Conservation (phyloP, 1,284 basidiomycete genomes). For the Tilletia horrida region DNA sequence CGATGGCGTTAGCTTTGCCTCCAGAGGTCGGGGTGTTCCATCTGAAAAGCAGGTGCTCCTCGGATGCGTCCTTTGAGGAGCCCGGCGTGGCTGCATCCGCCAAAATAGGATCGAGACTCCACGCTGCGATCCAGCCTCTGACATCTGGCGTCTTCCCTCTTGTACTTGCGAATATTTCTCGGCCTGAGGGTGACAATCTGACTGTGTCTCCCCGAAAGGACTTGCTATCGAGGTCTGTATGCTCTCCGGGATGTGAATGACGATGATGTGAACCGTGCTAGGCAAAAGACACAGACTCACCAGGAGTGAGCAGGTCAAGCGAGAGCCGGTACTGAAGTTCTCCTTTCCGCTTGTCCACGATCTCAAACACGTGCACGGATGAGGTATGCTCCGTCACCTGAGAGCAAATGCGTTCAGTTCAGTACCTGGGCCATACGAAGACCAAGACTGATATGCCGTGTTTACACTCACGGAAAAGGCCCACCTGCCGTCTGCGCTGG, state of each 20-base stretch:
- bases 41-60: background rate
- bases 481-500: constrained; percentile 33
- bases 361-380: constrained; percentile 32
- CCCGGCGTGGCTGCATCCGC: background rate
- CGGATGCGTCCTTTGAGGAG: background rate
- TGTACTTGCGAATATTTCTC: constrained; percentile 41
- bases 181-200: constrained; percentile 35
- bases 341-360: background rate
- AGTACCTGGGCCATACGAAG: too few relatives aligned
- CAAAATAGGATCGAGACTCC: constrained; percentile 16
- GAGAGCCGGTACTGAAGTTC: constrained; percentile 17
- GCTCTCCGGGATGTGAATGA: background rate
- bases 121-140: constrained; percentile 34
- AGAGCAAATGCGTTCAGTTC: too few relatives aligned
- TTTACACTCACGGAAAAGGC: constrained; percentile 25
- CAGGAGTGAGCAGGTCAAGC: constrained; percentile 16
- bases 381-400: constrained; percentile 47
- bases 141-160: constrained; percentile 30
- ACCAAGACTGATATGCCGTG: too few relatives aligned
- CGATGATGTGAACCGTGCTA: background rate
- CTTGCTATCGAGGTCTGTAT: background rate
- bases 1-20: constrained; percentile 52
- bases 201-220: constrained; percentile 48
- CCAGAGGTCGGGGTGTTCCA: constrained; percentile 41
- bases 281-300: background rate